Percentiles rank a stretch among this genome's conserved stretches.
Evolutionary conservation across 2,329 filamentous ascomycete species (phyloP).

Genomic region (Fonsecaea monophora): DNA sequence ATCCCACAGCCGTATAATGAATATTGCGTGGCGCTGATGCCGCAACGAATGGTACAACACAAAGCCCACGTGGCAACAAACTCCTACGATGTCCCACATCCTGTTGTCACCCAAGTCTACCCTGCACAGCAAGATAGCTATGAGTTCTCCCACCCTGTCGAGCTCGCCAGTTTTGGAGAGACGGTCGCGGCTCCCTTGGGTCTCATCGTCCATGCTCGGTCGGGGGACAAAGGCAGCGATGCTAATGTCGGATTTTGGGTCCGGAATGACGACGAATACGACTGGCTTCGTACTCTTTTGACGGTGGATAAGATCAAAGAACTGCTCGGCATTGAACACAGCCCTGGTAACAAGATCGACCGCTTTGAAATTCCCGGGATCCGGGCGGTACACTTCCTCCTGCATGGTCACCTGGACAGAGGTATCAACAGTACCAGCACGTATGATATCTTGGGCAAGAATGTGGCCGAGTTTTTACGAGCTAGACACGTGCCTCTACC

Average conservation of each 20-base stretch:
- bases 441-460: conserved; percentile 23
- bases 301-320: conserved; percentile 22
- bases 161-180: conserved; percentile 39
- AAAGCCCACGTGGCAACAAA: conserved; percentile 38
- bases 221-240: conserved; percentile 54
- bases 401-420: conserved; percentile 21
- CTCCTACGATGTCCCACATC: conserved; percentile 32
- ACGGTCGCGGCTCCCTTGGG: conserved; percentile 44
- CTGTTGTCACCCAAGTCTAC: conserved; percentile 26
- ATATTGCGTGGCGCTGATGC: conserved; percentile 40
- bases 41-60: conserved; percentile 39
- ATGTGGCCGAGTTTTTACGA: conserved; percentile 17
- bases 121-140: conserved; percentile 27
- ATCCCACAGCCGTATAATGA: conserved; percentile 44
- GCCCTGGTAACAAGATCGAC: conserved; percentile 17
- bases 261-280: conserved; percentile 51
- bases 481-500: conserved; percentile 17
- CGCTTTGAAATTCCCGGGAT: conserved; percentile 27
- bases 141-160: conserved; percentile 33
- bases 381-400: conserved; percentile 25
- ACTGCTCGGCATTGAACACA: conserved; percentile 22
- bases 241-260: conserved; percentile 57
- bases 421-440: conserved; percentile 12
- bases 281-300: conserved; percentile 47
- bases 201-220: conserved; percentile 47